These are phyloP conservation scores for Citeromyces matritensis DNA, from an alignment of 805 yeast species.

Conservation along the genomic window DNA sequence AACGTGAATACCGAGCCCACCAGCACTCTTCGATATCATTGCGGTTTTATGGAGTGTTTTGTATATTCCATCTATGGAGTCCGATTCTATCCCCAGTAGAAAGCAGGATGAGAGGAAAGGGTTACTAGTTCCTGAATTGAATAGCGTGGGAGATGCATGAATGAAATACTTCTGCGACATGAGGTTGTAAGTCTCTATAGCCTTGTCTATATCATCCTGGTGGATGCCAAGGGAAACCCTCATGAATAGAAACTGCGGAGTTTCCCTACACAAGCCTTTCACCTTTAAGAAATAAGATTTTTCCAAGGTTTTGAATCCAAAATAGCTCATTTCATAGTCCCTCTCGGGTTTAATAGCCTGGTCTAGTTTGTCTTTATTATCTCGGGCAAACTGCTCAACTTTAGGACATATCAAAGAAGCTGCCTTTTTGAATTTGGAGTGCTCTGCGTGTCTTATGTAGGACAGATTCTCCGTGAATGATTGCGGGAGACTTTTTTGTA, in stretches of 20 bases:
- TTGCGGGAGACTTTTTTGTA: slow-evolving; percentile 73
- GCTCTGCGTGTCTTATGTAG: slow-evolving; percentile 51
- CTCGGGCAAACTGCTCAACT: slow-evolving; percentile 39
- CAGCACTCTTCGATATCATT: slow-evolving; percentile 84
- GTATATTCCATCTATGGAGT: slow-evolving; percentile 90
- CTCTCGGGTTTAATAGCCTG: slow-evolving; percentile 55
- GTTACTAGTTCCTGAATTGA: slow-evolving; percentile 81
- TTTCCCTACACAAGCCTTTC: slow-evolving; percentile 60
- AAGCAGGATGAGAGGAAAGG: slow-evolving; percentile 89
- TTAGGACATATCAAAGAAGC: slow-evolving; percentile 49
- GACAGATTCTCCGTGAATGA: slow-evolving; percentile 60
- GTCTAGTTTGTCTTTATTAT: slow-evolving; percentile 46
- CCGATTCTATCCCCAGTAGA: slow-evolving; percentile 81
- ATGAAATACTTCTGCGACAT: slow-evolving; percentile 84
- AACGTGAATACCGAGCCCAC: slow-evolving; percentile 87
- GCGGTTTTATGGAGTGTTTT: slow-evolving; percentile 83
- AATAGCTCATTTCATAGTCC: slow-evolving; percentile 67
- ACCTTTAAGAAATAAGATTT: slow-evolving; percentile 67
- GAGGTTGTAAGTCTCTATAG: slow-evolving; percentile 67
- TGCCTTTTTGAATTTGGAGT: slow-evolving; percentile 53
- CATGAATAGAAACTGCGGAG: slow-evolving; percentile 84
- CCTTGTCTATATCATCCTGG: slow-evolving; percentile 46
- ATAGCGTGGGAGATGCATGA: slow-evolving; percentile 91
- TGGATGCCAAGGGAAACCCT: slow-evolving; percentile 91
- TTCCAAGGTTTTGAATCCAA: slow-evolving; percentile 86